Conservation (phyloP, 2,329 filamentous ascomycete genomes). For the Simplicillium sp. region DNA sequence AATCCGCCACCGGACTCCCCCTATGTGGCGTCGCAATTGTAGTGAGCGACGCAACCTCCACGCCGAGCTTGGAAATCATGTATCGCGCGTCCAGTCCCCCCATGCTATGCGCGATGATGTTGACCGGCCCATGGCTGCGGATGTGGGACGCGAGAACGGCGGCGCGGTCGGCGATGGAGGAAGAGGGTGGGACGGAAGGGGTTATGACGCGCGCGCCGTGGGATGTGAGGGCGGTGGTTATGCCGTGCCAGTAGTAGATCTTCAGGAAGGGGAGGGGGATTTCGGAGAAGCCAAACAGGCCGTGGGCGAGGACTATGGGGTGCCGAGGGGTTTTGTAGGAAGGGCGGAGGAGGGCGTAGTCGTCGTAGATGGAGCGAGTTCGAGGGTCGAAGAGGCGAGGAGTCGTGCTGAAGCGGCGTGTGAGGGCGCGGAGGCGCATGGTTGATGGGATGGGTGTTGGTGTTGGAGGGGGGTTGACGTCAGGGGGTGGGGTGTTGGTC, state of each 20-base stretch:
- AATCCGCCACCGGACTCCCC: conserved; percentile 47
- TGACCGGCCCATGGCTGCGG: conserved; percentile 47
- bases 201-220: conserved; percentile 48
- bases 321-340: conserved; percentile 43
- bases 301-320: conserved; percentile 57
- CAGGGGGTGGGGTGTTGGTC: conserved; percentile 1
- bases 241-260: conserved; percentile 55
- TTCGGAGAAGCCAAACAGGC: conserved; percentile 54
- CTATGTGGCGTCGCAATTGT: conserved; percentile 48
- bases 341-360: conserved; percentile 34
- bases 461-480: conserved; percentile 3
- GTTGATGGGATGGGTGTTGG: too few relatives aligned
- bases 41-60: conserved; percentile 40
- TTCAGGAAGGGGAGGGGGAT: conserved; percentile 43
- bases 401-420: conserved; percentile 16
- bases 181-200: conserved; percentile 51
- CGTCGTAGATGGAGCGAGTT: conserved; percentile 29
- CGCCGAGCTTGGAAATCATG: conserved; percentile 49
- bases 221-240: conserved; percentile 44
- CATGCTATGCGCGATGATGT: conserved; percentile 66
- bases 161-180: conserved; percentile 51
- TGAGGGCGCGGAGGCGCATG: conserved; percentile 7
- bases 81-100: conserved; percentile 56
- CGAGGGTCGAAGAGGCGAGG: conserved; percentile 27
- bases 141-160: conserved; percentile 47